Conservation (phyloP, 768 basidiomycete species). For the Lanmaoa pseudosensibilis region DNA sequence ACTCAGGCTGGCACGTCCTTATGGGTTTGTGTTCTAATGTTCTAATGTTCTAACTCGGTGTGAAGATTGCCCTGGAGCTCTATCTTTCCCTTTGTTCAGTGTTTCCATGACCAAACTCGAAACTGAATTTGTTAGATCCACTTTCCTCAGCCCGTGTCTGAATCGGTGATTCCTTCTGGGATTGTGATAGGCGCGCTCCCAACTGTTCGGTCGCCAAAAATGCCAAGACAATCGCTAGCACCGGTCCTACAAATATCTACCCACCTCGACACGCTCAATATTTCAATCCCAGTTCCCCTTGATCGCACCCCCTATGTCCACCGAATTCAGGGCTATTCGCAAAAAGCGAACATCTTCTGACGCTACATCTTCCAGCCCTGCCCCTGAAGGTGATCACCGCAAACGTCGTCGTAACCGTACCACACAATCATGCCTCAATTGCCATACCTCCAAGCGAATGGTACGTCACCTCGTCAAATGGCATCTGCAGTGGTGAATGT, state of each 20-base stretch:
- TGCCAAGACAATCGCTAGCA: conserved; percentile 25
- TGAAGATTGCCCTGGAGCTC: conserved; percentile 14
- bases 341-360: conserved; percentile 34
- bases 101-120: conserved; percentile 3
- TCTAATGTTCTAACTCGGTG: conserved; percentile 16
- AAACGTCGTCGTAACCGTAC: conserved; percentile 69
- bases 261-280: conserved; percentile 4
- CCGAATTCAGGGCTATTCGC: conserved; percentile 24
- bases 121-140: conserved; percentile 12
- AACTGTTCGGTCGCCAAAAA: not conserved
- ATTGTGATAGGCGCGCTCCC: conserved; percentile 4
- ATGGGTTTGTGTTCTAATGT: conserved; percentile 18
- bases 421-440: conserved; percentile 72
- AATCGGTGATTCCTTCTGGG: conserved; percentile 11
- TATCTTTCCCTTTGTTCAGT: conserved; percentile 12
- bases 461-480: conserved; percentile 34
- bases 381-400: conserved; percentile 53
- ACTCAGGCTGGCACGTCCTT: too few species aligned
- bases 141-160: conserved; percentile 6
- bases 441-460: conserved; percentile 74
- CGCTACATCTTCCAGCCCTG: conserved; percentile 25
- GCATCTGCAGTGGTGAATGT: not conserved
- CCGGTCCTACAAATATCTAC: conserved; percentile 30
- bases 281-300: conserved; percentile 1
- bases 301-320: conserved; percentile 25